Conservation (phyloP, 345 rosid species). For the Syzygium oleosum region DNA sequence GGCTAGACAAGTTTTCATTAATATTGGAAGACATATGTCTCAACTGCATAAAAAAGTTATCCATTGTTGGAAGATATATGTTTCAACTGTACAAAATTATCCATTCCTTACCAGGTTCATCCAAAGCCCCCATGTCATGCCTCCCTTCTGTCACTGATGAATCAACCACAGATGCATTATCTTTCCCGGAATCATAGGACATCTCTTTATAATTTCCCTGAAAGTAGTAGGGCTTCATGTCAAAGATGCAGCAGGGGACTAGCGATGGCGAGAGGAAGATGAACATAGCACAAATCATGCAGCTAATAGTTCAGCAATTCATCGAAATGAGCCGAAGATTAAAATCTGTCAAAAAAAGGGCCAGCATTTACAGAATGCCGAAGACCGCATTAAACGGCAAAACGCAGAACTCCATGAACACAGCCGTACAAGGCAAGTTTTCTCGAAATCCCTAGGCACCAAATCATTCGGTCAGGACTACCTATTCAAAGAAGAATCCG, state of each 20-base stretch:
- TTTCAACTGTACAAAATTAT: neutral
- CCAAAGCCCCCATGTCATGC: conserved; percentile 53
- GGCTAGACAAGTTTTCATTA: neutral
- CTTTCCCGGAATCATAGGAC: conserved; percentile 83
- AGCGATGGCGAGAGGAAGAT: neutral
- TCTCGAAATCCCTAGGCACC: neutral
- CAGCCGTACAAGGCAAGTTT: neutral
- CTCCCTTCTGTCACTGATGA: conserved; percentile 80
- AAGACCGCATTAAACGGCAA: neutral
- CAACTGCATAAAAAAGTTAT: neutral
- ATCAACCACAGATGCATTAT: conserved; percentile 85
- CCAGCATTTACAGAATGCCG: neutral
- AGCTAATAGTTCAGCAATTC: neutral
- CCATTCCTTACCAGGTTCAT: conserved; percentile 55
- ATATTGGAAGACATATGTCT: neutral
- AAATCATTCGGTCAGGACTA: neutral
- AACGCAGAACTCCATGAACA: neutral
- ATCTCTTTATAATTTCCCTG: conserved; percentile 28
- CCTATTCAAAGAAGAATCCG: neutral
- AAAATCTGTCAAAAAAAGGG: neutral
- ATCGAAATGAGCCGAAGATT: neutral
- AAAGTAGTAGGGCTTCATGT: neutral
- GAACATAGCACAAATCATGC: neutral
- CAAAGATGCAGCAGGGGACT: neutral
- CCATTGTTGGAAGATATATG: neutral